Evolutionary conservation across 129 eudicot species (phyloP), one percentile per base, ranked within the genome.

Genomic region (Pittosporum tobira): DNA sequence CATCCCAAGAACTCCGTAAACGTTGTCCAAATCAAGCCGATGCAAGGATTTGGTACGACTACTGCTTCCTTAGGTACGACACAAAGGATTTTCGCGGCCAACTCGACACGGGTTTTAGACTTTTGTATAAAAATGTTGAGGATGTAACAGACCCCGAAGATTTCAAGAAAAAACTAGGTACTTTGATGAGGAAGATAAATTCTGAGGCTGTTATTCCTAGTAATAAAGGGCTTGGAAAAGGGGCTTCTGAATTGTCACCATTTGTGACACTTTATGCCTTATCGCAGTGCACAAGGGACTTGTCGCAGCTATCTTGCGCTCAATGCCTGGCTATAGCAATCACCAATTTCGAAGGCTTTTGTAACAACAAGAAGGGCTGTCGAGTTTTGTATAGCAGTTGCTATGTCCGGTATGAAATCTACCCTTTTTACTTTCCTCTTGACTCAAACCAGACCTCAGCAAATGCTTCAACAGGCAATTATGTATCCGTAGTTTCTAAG

Each of bases 11-110:
- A 24, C 74, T 79, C 37, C 77, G 57, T 21, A 63, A 59, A 1
- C 63, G 37, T 3, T 90, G 95, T 61, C 88, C 88, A 2, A 55
- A 59, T 44, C 86, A 75, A 27, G 44, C 75, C 5, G 97, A 83
- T 55, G 94, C 94, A 34, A 75, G 82, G 56, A 71, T 90, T 6
- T 90, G 97, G 95, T 90, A 85, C n/a, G 97, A 90, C 43, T 80
- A 68, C 50, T 90, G 98, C 55, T 72, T 83, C 62, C 30, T 90
- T 7, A 80, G 95, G 74, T 90, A 90, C 60, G 55, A 63, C 57
- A 72, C 75, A 0, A 50, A 50, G 5, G 66, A 76, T n/a, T 90
- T 90, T 59, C 59, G 62, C 9, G 89, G 89, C 22, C 45, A 82
- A 31, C 69, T 90, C 2, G 98, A 90, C 52, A 83, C 95, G 1